These are phyloP conservation scores for Heterobasidion irregulare DNA, from an alignment of 1,284 basidiomycete species.

Conservation along the genomic window DNA sequence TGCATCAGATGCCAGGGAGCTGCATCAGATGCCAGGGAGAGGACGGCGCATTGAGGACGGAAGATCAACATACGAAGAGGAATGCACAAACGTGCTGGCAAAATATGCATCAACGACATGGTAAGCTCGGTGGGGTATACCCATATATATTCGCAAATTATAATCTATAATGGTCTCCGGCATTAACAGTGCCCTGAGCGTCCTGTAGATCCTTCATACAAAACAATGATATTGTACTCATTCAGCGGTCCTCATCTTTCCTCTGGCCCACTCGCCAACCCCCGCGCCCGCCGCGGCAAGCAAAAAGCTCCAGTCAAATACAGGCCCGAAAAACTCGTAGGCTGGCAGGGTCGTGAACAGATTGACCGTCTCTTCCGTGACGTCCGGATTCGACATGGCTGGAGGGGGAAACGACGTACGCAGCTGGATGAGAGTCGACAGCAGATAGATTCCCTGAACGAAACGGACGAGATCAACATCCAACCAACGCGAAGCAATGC, in stretches of 20 bases:
- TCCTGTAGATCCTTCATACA: no score
- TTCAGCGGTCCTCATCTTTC: neutral
- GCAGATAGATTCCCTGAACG: slow-evolving; percentile 63
- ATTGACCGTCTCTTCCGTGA: slow-evolving; percentile 28
- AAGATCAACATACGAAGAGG: no score
- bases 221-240: no score
- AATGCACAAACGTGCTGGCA: no score
- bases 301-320: slow-evolving; percentile 69
- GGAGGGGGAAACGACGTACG: slow-evolving; percentile 67
- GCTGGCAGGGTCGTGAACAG: slow-evolving; percentile 67
- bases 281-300: slow-evolving; percentile 39
- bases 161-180: no score
- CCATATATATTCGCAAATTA: no score
- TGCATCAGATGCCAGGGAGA: no score
- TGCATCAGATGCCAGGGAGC: no score
- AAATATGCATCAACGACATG: no score
- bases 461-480: neutral
- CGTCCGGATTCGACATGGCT: slow-evolving; percentile 13
- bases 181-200: no score
- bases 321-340: slow-evolving; percentile 62
- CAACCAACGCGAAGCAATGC: neutral
- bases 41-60: no score
- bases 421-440: slow-evolving; percentile 70
- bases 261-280: slow-evolving; percentile 39
- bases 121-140: no score